phyloP scores from a whole-genome alignment of 441 rosid species.

The Bocquillonia castaneifolia region DNA sequence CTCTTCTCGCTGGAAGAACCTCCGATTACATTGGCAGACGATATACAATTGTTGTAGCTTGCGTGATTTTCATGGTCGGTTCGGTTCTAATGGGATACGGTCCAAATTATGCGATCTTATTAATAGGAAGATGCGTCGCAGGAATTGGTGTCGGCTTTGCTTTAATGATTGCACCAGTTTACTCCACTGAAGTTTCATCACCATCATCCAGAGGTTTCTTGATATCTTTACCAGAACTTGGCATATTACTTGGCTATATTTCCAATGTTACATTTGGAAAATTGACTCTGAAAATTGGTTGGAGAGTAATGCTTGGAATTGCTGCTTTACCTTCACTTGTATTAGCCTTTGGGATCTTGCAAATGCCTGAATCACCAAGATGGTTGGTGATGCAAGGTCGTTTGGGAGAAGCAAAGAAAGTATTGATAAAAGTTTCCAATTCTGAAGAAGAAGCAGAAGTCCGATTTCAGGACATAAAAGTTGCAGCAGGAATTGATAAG shows the following conservation, averaged over 20 bases:
- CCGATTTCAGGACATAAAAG: constrained; percentile 50
- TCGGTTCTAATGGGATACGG: constrained; percentile 74
- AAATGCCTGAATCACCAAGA: constrained; percentile 86
- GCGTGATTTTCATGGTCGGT: constrained; percentile 61
- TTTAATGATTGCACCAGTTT: constrained; percentile 84
- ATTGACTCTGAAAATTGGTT: constrained; percentile 55
- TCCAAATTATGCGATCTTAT: constrained; percentile 51
- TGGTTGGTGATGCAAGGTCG: constrained; percentile 76
- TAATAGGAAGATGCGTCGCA: constrained; percentile 61
- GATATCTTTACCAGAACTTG: constrained; percentile 63
- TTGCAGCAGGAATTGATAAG: constrained; percentile 54
- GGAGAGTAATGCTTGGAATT: constrained; percentile 83
- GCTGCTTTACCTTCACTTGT: constrained; percentile 67
- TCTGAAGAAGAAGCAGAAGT: constrained; percentile 51
- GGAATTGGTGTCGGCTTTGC: constrained; percentile 84
- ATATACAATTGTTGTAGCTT: constrained; percentile 63
- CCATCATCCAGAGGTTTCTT: constrained; percentile 58
- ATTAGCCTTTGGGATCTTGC: constrained; percentile 46
- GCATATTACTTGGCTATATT: constrained; percentile 59
- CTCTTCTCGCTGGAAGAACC: constrained; percentile 71
- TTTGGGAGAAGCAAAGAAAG: constrained; percentile 45
- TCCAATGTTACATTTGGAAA: constrained; percentile 55
- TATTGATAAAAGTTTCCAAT: constrained; percentile 41
- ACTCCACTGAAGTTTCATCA: constrained; percentile 68
- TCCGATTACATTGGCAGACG: constrained; percentile 75